Evolutionary conservation across 441 rosid genomes (phyloP).

Genomic region (Adansonia rubrostipa): DNA sequence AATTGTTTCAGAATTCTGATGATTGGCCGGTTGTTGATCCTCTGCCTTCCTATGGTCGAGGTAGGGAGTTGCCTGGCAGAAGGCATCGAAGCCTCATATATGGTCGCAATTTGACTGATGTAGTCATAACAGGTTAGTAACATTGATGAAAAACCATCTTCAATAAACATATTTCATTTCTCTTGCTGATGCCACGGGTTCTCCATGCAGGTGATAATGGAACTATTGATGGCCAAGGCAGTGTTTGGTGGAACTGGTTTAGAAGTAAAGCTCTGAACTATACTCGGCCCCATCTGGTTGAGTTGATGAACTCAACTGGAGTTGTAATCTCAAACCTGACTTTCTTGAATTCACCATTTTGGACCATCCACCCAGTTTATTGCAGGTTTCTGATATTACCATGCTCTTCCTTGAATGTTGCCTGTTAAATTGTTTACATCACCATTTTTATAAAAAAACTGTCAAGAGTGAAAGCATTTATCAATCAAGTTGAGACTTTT

Average conservation of each 20-base stretch:
- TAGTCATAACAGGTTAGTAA: constrained; percentile 82
- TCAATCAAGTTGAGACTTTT: constrained; percentile 49
- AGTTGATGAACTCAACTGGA: constrained; percentile 88
- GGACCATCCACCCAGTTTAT: constrained; percentile 97
- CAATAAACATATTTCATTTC: background rate
- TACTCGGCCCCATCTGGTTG: constrained; percentile 95
- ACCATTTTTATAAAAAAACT: constrained; percentile 29
- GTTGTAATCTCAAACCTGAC: constrained; percentile 85
- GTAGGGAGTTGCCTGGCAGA: constrained; percentile 87
- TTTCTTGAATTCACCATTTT: constrained; percentile 90
- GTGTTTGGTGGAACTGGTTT: constrained; percentile 90
- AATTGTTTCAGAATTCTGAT: constrained; percentile 62
- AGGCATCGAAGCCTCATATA: constrained; percentile 91
- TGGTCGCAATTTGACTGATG: constrained; percentile 90
- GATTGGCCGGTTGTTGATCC: constrained; percentile 97
- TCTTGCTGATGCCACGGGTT: constrained; percentile 29
- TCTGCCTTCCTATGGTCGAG: constrained; percentile 95
- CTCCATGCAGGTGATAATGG: constrained; percentile 80
- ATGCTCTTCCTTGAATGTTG: constrained; percentile 30
- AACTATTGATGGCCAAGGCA: constrained; percentile 95
- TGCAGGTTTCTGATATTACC: constrained; percentile 69
- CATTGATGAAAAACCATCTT: constrained; percentile 23
- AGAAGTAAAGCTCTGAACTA: constrained; percentile 64
- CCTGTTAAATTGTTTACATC: constrained; percentile 25
- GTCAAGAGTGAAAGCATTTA: constrained; percentile 45